Conservation (phyloP, 2,329 filamentous ascomycete genomes). For the Dissoconium aciculare region DNA sequence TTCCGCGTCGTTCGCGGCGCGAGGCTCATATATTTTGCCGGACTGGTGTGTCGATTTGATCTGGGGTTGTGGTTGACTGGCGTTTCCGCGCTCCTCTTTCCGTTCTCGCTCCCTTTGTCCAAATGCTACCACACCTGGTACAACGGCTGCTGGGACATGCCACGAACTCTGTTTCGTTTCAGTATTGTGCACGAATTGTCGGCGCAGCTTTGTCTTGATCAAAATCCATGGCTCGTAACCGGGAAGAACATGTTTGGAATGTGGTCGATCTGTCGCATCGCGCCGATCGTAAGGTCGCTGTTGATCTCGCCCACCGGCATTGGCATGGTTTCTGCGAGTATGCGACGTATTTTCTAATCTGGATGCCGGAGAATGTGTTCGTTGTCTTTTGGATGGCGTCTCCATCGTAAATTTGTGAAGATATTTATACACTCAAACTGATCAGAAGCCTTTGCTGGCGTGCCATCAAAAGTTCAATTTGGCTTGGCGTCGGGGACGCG, state of each 20-base stretch:
- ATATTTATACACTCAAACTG: too few species aligned
- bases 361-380: slow-evolving; percentile 11
- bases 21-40: slow-evolving; percentile 12
- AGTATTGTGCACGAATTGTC: slow-evolving; percentile 81
- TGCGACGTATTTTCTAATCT: too few species aligned
- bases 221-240: slow-evolving; percentile 76
- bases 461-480: too few species aligned
- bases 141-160: slow-evolving; percentile 80
- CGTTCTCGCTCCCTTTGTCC: slow-evolving; percentile 56
- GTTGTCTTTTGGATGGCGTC: slow-evolving; percentile 16
- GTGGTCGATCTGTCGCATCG: slow-evolving; percentile 55
- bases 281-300: slow-evolving; percentile 10
- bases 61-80: slow-evolving; percentile 20
- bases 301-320: not conserved
- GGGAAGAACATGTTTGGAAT: slow-evolving; percentile 63
- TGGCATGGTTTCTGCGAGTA: too few species aligned
- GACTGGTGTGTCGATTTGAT: slow-evolving; percentile 16
- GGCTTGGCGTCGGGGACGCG: slow-evolving; percentile 2
- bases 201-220: slow-evolving; percentile 79
- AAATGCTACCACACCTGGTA: slow-evolving; percentile 57
- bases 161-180: slow-evolving; percentile 81
- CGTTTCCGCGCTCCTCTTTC: slow-evolving; percentile 32
- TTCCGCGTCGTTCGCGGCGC: slow-evolving; percentile 9
- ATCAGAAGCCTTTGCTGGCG: too few species aligned
- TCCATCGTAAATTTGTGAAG: slow-evolving; percentile 15